Base-by-base conservation (phyloP, 306 rosid genomes). In the Cucumis melo region DNA sequence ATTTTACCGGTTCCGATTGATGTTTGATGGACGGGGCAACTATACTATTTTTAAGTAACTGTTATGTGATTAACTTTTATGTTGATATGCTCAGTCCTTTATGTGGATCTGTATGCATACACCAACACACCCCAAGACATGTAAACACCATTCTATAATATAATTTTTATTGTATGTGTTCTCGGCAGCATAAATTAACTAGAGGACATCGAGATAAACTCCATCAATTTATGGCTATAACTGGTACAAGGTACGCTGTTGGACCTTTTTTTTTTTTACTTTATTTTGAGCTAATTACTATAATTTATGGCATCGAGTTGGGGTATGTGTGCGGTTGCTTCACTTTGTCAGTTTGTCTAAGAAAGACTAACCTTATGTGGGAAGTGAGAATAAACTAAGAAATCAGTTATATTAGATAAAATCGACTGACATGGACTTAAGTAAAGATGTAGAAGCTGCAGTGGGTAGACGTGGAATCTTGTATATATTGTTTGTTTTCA, bases 131-230 rank as follows among this genome's bases (percentile, higher is more conserved):
- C 56, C 56, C 59, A 24, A 24, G 23, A 14, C 63, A 16, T 8
- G 46, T 11, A 27, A 46, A 59, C 81, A 4, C 20, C 57, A 24
- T 5, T 48, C 16, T 66, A 65, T 17, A 64, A 77, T 61, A 8
- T 48, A 10, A 46, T 8, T 48, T 60, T 58, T 60, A 6, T 23
- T 44, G 54, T 61, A 21, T 61, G 29, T 32, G 29, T 75, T 86
- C 38, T 83, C 62, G 63, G 78, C 92, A 95, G 99, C 92, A 92
- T 77, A 95, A 92, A 76, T 81, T 90, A 82, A 96, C 93, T 48
- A 89, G 98, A 86, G 96, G 98, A 41, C 92, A 92, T 39, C 98
- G 98, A 5, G 99, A 95, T 82, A 95, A 95, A 87, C 80, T 95
- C 78, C 98, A 95, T 86, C 99, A 95, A 87, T 95, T 95, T 83